phyloP scores from a whole-genome alignment of 2,329 filamentous ascomycete species.

The Botrytis paeoniae region DNA sequence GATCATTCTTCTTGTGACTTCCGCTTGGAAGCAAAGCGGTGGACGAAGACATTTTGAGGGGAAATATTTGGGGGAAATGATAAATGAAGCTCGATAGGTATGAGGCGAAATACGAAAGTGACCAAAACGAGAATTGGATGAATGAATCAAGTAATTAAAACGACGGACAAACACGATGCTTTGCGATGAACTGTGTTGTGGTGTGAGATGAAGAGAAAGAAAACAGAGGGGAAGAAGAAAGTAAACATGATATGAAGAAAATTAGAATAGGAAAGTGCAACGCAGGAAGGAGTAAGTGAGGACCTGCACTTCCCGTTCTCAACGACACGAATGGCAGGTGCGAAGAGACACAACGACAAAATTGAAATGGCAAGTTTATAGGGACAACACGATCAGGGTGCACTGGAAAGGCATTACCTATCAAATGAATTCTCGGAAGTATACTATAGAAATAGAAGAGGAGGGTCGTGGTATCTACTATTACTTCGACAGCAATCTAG shows the following conservation, averaged over 20 bases:
- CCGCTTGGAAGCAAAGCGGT: slow-evolving; percentile 37
- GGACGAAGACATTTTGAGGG: slow-evolving; percentile 35
- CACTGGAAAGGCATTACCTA: neutral
- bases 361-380: too few relatives aligned
- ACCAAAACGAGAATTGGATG: slow-evolving; percentile 12
- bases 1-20: slow-evolving; percentile 31
- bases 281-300: slow-evolving; percentile 4
- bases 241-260: neutral
- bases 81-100: slow-evolving; percentile 12
- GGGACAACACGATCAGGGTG: neutral
- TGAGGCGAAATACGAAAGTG: slow-evolving; percentile 14
- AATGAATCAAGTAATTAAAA: slow-evolving; percentile 1
- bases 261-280: neutral
- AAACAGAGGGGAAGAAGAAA: slow-evolving; percentile 14
- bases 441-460: neutral
- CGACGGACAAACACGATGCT: slow-evolving; percentile 3
- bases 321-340: neutral
- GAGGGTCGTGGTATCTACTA: too few relatives aligned
- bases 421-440: neutral
- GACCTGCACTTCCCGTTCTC: neutral
- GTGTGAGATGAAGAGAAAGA: slow-evolving; percentile 8
- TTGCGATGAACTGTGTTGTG: neutral
- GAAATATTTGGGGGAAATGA: neutral
- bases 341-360: neutral
- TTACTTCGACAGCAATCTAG: neutral